Evolutionary conservation across 352 stramenopile genomes (phyloP).

Genomic region (Phytophthora foliorum): DNA sequence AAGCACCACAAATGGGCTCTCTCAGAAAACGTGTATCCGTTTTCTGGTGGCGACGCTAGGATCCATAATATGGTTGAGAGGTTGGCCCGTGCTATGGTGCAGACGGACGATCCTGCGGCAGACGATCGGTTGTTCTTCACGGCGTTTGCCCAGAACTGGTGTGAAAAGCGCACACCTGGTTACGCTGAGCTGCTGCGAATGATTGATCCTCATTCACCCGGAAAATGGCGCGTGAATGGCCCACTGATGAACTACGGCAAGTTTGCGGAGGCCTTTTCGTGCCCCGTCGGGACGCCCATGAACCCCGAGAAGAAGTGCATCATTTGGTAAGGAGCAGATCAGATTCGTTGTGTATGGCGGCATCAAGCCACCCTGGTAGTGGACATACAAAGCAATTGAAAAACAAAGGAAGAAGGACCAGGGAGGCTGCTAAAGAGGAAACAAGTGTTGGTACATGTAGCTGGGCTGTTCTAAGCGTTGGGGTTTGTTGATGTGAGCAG

Average conservation of each 20-base stretch:
- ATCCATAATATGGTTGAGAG: conserved; percentile 36
- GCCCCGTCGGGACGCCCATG: conserved; percentile 65
- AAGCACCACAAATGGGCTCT: conserved; percentile 19
- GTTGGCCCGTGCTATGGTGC: conserved; percentile 38
- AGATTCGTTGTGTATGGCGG: not conserved
- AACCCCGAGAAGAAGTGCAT: conserved; percentile 74
- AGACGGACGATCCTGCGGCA: conserved; percentile 30
- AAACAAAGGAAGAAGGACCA: not conserved
- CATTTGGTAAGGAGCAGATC: conserved; percentile 59
- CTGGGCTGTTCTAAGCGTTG: not conserved
- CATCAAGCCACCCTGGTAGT: not conserved
- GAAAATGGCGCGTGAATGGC: conserved; percentile 75
- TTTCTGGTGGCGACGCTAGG: conserved; percentile 34
- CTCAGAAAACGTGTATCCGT: conserved; percentile 27
- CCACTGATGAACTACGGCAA: conserved; percentile 70
- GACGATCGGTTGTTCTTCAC: conserved; percentile 76
- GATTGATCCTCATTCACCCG: conserved; percentile 68
- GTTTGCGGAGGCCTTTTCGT: conserved; percentile 78
- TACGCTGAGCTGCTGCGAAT: conserved; percentile 59
- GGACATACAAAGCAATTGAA: not conserved
- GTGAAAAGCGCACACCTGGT: conserved; percentile 56
- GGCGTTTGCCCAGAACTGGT: conserved; percentile 76
- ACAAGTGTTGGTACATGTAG: conserved; percentile 3
- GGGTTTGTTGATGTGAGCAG: not conserved
- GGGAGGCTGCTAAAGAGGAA: not conserved